These are phyloP conservation scores for Monilinia fructigena DNA, from an alignment of 2,329 filamentous ascomycete genomes.

Conservation along the genomic window DNA sequence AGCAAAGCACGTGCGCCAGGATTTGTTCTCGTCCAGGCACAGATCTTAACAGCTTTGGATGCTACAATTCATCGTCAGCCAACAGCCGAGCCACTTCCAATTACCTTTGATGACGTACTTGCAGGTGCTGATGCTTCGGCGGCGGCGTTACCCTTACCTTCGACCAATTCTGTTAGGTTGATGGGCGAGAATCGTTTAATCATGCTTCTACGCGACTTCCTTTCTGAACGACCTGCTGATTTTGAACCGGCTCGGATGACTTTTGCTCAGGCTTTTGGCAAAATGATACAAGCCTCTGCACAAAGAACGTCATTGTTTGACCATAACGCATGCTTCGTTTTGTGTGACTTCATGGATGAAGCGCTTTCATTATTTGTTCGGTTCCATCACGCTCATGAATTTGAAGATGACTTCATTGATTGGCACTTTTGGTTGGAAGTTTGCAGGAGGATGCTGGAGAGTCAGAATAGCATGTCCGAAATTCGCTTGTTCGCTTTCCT, in stretches of 20 bases:
- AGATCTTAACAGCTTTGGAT: slow-evolving; percentile 64
- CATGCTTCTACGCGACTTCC: slow-evolving; percentile 66
- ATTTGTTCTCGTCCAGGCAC: slow-evolving; percentile 65
- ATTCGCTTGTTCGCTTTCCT: slow-evolving; percentile 68
- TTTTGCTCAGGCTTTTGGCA: slow-evolving; percentile 63
- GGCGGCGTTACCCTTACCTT: slow-evolving; percentile 55
- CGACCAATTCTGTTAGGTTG: slow-evolving; percentile 58
- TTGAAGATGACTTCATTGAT: slow-evolving; percentile 49
- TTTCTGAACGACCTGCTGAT: slow-evolving; percentile 58
- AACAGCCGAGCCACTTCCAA: slow-evolving; percentile 48
- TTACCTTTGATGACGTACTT: slow-evolving; percentile 65
- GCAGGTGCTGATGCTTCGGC: slow-evolving; percentile 59
- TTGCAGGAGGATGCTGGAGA: slow-evolving; percentile 65
- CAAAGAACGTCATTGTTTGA: slow-evolving; percentile 65
- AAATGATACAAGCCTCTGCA: slow-evolving; percentile 60
- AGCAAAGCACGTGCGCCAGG: slow-evolving; percentile 59
- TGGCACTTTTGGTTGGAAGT: slow-evolving; percentile 70
- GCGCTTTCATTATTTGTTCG: slow-evolving; percentile 61
- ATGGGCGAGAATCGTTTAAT: slow-evolving; percentile 72
- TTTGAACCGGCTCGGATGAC: slow-evolving; percentile 53
- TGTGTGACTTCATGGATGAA: slow-evolving; percentile 72
- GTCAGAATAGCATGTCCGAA: slow-evolving; percentile 70
- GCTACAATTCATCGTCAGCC: slow-evolving; percentile 64
- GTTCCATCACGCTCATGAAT: slow-evolving; percentile 50
- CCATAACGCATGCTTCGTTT: slow-evolving; percentile 68